Evolutionary conservation across 768 basidiomycete species (phyloP).

Genomic region (Inosperma sp.): DNA sequence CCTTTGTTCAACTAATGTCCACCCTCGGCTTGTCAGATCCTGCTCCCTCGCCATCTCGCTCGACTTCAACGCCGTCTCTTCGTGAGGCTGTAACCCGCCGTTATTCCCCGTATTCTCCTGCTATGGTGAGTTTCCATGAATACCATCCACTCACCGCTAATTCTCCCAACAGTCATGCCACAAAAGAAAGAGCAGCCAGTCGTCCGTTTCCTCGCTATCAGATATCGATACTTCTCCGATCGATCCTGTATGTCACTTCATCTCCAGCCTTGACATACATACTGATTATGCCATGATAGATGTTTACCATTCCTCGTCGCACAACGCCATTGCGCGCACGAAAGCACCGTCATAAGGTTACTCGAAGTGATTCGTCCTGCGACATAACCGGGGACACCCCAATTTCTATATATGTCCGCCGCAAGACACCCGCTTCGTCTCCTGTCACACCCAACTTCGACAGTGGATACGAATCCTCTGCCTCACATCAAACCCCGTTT

Average conservation of each 20-base stretch:
- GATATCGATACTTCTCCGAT: conserved; percentile 37
- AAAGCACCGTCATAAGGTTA: conserved; percentile 42
- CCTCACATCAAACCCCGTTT: conserved; percentile 45
- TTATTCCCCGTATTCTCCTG: conserved; percentile 48
- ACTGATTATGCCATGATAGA: conserved; percentile 21
- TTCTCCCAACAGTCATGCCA: conserved; percentile 31
- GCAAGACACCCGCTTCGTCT: conserved; percentile 71
- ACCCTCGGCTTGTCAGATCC: conserved; percentile 64
- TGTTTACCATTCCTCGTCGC: conserved; percentile 33
- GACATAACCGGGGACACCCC: conserved; percentile 65
- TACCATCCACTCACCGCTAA: conserved; percentile 4
- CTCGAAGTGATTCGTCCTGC: conserved; percentile 43
- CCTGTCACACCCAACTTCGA: conserved; percentile 65
- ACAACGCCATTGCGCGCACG: conserved; percentile 44
- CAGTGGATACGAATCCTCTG: conserved; percentile 36
- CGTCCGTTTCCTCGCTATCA: conserved; percentile 40
- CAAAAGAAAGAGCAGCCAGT: conserved; percentile 43
- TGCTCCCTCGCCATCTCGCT: conserved; percentile 25
- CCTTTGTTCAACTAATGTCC: conserved; percentile 84
- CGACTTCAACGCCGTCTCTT: conserved; percentile 42
- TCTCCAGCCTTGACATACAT: conserved; percentile 5
- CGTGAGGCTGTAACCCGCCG: conserved; percentile 39
- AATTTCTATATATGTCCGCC: conserved; percentile 75
- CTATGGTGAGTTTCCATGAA: conserved; percentile 30
- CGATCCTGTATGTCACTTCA: conserved; percentile 22